phyloP scores from a whole-genome alignment of 2,329 filamentous ascomycete genomes.

The Hypoxylon sp. region DNA sequence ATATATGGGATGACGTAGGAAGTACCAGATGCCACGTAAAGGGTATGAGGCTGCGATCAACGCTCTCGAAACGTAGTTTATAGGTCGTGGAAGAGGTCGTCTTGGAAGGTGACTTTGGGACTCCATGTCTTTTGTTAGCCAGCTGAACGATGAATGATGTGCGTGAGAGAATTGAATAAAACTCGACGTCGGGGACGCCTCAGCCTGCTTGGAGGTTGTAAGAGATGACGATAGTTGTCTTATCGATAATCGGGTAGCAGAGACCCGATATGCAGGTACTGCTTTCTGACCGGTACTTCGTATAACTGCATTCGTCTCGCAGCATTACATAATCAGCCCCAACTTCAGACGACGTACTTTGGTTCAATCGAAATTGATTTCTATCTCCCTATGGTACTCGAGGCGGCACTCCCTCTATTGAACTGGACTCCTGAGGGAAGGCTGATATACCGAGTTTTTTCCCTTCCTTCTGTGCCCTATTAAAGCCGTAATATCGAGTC shows the following conservation, averaged over 20 bases:
- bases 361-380: too few species aligned
- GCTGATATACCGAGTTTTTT: too few species aligned
- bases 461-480: neutral
- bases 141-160: constrained; percentile 1
- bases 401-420: too few species aligned
- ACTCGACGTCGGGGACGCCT: neutral
- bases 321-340: neutral
- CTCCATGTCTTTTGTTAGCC: constrained; percentile 34
- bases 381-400: too few species aligned
- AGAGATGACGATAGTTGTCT: constrained; percentile 3
- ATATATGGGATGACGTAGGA: constrained; percentile 76
- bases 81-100: constrained; percentile 47
- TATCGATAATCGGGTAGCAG: constrained; percentile 5
- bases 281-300: too few species aligned
- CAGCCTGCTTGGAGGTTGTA: too few species aligned
- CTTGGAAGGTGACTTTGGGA: constrained; percentile 30
- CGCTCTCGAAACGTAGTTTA: constrained; percentile 54
- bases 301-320: neutral
- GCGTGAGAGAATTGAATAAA: neutral
- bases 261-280: neutral
- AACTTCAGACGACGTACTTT: too few species aligned
- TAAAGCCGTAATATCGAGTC: neutral
- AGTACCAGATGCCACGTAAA: constrained; percentile 81
- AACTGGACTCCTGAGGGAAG: too few species aligned
- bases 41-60: constrained; percentile 62